Evolutionary conservation across 2,329 filamentous ascomycete genomes (phyloP).

Genomic region (Boeremia exigua): DNA sequence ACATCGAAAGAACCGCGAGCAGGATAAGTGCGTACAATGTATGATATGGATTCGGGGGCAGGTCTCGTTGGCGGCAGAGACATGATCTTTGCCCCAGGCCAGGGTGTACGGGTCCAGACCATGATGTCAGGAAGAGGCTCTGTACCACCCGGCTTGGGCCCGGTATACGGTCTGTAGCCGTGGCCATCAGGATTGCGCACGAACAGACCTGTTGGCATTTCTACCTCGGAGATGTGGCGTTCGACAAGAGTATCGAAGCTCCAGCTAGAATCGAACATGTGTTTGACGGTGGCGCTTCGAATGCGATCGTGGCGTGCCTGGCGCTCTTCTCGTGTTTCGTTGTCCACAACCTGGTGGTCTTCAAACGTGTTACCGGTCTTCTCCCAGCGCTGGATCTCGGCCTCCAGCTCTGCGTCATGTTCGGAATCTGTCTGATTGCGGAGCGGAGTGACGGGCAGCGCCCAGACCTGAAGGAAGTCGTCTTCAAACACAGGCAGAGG

Average conservation of each 20-base stretch:
- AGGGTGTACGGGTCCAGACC: constrained; percentile 77
- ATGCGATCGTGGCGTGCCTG: constrained; percentile 56
- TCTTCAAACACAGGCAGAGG: constrained; percentile 74
- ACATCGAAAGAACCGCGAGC: constrained; percentile 82
- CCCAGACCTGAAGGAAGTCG: constrained; percentile 81
- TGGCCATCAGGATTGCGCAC: constrained; percentile 66
- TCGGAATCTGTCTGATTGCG: constrained; percentile 9
- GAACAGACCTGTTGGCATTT: constrained; percentile 73
- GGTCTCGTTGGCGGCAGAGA: constrained; percentile 72
- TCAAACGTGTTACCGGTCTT: constrained; percentile 37
- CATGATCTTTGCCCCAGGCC: constrained; percentile 72
- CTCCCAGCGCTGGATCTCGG: constrained; percentile 32
- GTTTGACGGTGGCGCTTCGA: constrained; percentile 68
- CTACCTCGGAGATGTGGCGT: constrained; percentile 69
- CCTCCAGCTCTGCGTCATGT: constrained; percentile 30
- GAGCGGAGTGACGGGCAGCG: constrained; percentile 66
- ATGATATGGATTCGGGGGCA: constrained; percentile 75
- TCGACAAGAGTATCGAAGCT: constrained; percentile 72
- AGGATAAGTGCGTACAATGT: constrained; percentile 79
- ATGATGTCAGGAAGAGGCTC: constrained; percentile 66
- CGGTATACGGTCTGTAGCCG: constrained; percentile 71
- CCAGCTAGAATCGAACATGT: constrained; percentile 84
- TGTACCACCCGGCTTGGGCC: constrained; percentile 65
- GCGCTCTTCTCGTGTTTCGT: constrained; percentile 42
- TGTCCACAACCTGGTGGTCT: constrained; percentile 35